Percentiles rank a stretch among this genome's conserved stretches.
Conservation (phyloP, 257 asterid species). For the Solanum pennellii region DNA sequence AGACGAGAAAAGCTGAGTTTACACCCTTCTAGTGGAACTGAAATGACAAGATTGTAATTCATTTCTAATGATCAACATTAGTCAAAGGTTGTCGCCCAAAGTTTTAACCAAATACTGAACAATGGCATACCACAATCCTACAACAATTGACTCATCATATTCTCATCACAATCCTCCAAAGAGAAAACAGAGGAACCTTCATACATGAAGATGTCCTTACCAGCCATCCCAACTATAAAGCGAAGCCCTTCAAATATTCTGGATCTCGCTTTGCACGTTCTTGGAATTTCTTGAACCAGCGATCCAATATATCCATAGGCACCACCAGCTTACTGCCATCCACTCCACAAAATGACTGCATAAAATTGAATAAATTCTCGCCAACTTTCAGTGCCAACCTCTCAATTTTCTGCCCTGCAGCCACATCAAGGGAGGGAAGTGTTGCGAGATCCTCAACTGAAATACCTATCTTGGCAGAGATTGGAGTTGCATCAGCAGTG, state of each 20-base stretch:
- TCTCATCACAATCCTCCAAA: not conserved
- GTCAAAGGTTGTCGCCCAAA: not conserved
- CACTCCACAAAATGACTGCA: conserved; percentile 94
- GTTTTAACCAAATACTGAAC: not conserved
- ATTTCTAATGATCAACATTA: not conserved
- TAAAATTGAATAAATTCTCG: conserved; percentile 85
- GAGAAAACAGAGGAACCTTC: not conserved
- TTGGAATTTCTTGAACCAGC: conserved; percentile 98
- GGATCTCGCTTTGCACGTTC: conserved; percentile 91
- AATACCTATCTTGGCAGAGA: conserved; percentile 75
- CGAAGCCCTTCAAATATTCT: conserved; percentile 77
- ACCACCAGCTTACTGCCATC: conserved; percentile 86
- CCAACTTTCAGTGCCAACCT: conserved; percentile 89
- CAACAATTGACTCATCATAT: not conserved
- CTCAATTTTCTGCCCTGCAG: conserved; percentile 81
- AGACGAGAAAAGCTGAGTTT: not conserved
- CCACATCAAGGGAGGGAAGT: conserved; percentile 75
- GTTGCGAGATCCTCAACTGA: conserved; percentile 78
- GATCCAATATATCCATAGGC: conserved; percentile 88
- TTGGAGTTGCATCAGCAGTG: conserved; percentile 50
- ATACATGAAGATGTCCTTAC: not conserved
- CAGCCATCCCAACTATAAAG: conserved; percentile 26
- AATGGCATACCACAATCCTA: not conserved
- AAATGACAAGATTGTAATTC: not conserved
- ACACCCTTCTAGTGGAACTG: not conserved